Base-by-base conservation (phyloP, 495 filamentous ascomycete genomes). In the Rhypophila decipiens region DNA sequence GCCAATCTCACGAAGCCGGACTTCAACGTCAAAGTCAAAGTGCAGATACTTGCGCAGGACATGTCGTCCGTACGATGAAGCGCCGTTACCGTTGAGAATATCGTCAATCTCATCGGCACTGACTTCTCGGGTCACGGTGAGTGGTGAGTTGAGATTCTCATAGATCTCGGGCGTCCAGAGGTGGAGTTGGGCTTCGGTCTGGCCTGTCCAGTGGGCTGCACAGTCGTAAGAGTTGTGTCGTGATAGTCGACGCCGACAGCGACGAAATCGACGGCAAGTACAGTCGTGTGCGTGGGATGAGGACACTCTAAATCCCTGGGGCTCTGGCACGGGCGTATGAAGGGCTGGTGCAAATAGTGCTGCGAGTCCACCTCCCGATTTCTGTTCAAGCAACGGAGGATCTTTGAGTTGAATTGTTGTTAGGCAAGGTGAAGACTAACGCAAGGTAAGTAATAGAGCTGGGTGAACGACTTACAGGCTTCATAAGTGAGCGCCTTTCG, bases 141-240 rank as follows among this genome's bases (percentile, higher is more conserved):
- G 22, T n/a, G 56, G 56, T 31, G 44, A 49, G 48, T 46, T 55
- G 22, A 55, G 46, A 33, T 27, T 54, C 19, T 52, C 44, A 51
- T 58, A 58, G 41, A 58, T 58, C 49, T 58, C 56, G 18, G 56
- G 56, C 18, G 56, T 55, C 56, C 56, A 58, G 13, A 58, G 49
- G 34, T 58, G 56, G 19, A 58, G 51, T 34, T 54, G 51, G 5
- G 56, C 56, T 38, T 58, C 56, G 1, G 56, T 55, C 35, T 58
- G 51, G 7, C 56, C 51, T 4, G 49, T 46, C 56, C 48, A 58
- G 51, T 54, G 51, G 17, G 51, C 51, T 13, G 56, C 39, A 22
- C 51, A 45, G 56, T 58, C 35, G 43, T 58, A 58, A 3, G 36
- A 12, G 21, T 31, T 23, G 5, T 37, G 17, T n/a, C 29, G 36